Evolutionary conservation across 2,329 filamentous ascomycete genomes (phyloP), one percentile per base, ranked within the genome.

Genomic region (Cercospora sojina): DNA sequence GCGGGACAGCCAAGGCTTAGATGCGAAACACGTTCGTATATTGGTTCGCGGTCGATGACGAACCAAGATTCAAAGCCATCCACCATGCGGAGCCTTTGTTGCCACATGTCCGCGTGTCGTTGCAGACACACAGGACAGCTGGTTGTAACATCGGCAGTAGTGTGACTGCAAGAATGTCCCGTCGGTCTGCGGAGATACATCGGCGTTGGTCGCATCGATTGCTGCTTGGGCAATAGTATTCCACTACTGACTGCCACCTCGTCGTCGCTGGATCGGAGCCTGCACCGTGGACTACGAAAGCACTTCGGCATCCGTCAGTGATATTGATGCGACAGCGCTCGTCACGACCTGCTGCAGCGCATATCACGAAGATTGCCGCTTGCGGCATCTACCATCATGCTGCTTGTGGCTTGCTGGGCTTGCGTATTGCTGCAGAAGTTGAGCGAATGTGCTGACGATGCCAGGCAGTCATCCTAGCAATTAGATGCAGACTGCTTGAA

Each of bases 1-100:
- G 35, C 16, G n/a, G 35, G 38, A 16, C 58, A 25, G 38, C 25
- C 20, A 60, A 60, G 58, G 58, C 58, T 60, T 27, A 43, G 25
- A 60, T 27, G 58, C 58, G 38, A 60, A 60, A 60, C 58, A 60
- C 58, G 25, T 29, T 60, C 35, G 58, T 47, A 23, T 13, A 49
- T 29, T 43, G 58, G 18, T 38, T 43, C 16, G 38, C 35, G 16
- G 32, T 59, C 4, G 53, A 35, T 29, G 18, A 35, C 53, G 53
- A 57, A 57, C 53, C 53, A 57, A 27, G 53, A 35, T 57, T 10
- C 53, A 57, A 31, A 57, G 53, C 53, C 53, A 56, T 31, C 53
- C 53, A 31, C 20, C 53, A 32, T 32, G 53, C 53, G n/a, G 53
- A 56, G 53, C 53, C 53, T 31, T 27, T 56, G 53, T 56, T 31